phyloP scores from a whole-genome alignment of 106 monocot genomes.

The Gastrodia elata region DNA sequence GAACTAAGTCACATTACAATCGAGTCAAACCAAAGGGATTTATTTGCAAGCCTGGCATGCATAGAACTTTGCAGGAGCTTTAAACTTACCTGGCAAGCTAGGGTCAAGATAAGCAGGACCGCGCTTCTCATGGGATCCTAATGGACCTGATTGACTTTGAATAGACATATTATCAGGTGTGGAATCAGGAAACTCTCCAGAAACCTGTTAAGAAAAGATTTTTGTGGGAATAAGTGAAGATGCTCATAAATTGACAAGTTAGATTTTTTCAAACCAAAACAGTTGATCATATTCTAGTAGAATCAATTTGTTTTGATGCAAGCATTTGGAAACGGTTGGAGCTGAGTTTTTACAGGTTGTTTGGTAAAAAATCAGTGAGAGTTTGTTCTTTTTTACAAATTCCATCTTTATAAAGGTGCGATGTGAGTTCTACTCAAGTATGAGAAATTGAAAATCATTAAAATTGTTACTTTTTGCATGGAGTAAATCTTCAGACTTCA shows the following conservation, averaged over 20 bases:
- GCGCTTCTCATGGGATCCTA: constrained; percentile 18
- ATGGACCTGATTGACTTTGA: constrained; percentile 20
- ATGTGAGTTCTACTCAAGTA: neutral
- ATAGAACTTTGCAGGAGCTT: neutral
- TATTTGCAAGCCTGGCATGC: neutral
- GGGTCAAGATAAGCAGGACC: constrained; percentile 63
- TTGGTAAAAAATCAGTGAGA: neutral
- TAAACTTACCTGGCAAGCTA: constrained; percentile 56
- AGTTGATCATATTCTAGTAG: neutral
- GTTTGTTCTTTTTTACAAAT: neutral
- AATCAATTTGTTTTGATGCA: neutral
- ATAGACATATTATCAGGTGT: constrained; percentile 79
- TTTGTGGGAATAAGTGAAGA: neutral
- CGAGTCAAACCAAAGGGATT: constrained; percentile 1
- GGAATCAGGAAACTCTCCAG: constrained; percentile 83
- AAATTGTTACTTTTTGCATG: neutral
- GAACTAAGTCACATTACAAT: constrained; percentile 43
- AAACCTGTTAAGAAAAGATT: constrained; percentile 34
- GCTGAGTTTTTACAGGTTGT: neutral
- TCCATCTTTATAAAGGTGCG: neutral
- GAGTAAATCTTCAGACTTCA: neutral
- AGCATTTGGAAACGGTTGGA: neutral
- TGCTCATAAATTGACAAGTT: neutral
- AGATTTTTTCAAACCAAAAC: neutral
- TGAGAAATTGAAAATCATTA: neutral